A percentile compares a stretch with the other conserved stretches of the same genome.
phyloP scores from a whole-genome alignment of 225 moss, liverwort and hornwort species.

The Lunularia cruciata region DNA sequence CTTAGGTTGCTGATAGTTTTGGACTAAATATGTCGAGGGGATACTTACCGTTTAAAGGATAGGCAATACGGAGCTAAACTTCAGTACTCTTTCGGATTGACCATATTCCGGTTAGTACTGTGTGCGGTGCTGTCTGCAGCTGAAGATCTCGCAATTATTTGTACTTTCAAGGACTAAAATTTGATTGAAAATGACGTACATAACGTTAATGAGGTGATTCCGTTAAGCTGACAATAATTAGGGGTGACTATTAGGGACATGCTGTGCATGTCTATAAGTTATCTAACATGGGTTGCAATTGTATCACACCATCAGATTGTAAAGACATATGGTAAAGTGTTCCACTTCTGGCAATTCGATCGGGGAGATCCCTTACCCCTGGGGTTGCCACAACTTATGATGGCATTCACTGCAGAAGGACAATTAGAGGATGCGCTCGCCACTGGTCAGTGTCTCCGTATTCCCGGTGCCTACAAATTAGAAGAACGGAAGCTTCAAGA shows the following conservation, averaged over 20 bases:
- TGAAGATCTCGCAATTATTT: too few species aligned
- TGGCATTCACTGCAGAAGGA: constrained; percentile 66
- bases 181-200: not conserved
- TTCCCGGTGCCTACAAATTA: constrained; percentile 34
- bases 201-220: not conserved
- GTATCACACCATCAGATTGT: too few species aligned
- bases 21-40: too few species aligned
- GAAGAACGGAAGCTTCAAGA: not conserved
- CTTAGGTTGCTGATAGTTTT: too few species aligned
- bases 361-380: constrained; percentile 65
- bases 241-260: not conserved
- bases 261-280: not conserved
- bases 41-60: not conserved
- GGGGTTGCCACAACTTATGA: constrained; percentile 80
- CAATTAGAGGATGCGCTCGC: constrained; percentile 51
- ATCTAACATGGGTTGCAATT: not conserved
- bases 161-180: too few species aligned
- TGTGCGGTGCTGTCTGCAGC: too few species aligned
- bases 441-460: constrained; percentile 15
- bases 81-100: not conserved
- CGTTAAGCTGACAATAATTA: not conserved
- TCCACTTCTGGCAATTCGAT: constrained; percentile 84
- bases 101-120: not conserved
- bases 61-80: not conserved
- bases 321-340: constrained; percentile 76